phyloP scores from a whole-genome alignment of 2,329 filamentous ascomycete genomes.

The Stagonosporopsis tanaceti region DNA sequence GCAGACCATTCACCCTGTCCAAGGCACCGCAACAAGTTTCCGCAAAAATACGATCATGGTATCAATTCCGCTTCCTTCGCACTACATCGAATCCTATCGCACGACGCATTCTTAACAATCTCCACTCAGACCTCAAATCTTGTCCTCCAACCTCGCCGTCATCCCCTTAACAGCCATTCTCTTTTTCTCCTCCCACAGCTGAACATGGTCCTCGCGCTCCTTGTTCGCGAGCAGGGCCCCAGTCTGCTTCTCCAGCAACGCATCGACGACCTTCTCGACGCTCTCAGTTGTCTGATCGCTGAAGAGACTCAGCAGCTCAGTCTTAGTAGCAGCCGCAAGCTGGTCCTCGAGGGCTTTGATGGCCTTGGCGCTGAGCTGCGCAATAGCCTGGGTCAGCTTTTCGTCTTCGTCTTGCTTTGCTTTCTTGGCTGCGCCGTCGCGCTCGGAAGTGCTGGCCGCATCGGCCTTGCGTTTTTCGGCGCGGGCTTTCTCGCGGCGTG shows the following conservation, averaged over 20 bases:
- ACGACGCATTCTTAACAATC: too few species aligned
- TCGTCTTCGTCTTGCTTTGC: constrained; percentile 40
- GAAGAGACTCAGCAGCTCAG: constrained; percentile 44
- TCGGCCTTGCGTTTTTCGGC: constrained; percentile 51
- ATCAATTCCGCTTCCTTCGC: background rate
- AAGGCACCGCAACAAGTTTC: too few species aligned
- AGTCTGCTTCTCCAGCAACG: constrained; percentile 47
- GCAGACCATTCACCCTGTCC: too few species aligned
- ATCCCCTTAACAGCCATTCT: constrained; percentile 40
- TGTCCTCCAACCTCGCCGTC: constrained; percentile 46
- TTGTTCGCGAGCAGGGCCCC: constrained; percentile 28
- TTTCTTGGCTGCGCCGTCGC: constrained; percentile 44
- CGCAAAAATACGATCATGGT: background rate
- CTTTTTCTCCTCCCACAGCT: constrained; percentile 24
- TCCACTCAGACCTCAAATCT: constrained; percentile 25
- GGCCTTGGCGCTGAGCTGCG: constrained; percentile 46
- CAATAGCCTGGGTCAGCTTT: constrained; percentile 36
- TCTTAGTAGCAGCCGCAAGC: constrained; percentile 47
- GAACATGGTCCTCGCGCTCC: constrained; percentile 33
- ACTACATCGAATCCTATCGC: too few species aligned
- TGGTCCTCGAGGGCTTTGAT: constrained; percentile 52
- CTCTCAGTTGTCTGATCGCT: constrained; percentile 31
- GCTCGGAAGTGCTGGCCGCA: constrained; percentile 41
- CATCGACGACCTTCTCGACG: constrained; percentile 43
- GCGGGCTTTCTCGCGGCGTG: constrained; percentile 46